phyloP scores from a whole-genome alignment of 805 yeast genomes.

The Candida arabinofermentans region DNA sequence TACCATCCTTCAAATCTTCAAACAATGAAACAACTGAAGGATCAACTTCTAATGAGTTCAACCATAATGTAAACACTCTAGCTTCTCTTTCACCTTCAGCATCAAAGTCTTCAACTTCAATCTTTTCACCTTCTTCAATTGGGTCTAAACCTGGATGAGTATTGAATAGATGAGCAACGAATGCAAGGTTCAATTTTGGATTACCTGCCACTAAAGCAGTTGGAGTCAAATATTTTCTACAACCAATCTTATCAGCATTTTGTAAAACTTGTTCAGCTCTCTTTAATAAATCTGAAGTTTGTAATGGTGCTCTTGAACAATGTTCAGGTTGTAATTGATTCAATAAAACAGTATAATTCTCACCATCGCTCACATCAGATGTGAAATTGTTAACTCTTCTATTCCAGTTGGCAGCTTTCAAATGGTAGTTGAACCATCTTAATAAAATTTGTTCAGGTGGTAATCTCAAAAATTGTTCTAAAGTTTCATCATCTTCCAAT shows the following conservation, averaged over 20 bases:
- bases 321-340: conserved; percentile 81
- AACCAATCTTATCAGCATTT: conserved; percentile 87
- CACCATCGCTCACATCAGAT: conserved; percentile 89
- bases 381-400: conserved; percentile 86
- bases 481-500: conserved; percentile 92
- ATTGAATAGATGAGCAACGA: conserved; percentile 95
- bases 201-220: conserved; percentile 91
- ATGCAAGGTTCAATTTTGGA: conserved; percentile 93
- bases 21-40: conserved; percentile 90
- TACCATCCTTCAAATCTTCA: conserved; percentile 94
- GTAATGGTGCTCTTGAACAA: conserved; percentile 81
- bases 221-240: conserved; percentile 94
- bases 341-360: conserved; percentile 84
- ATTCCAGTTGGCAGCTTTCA: conserved; percentile 86
- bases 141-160: conserved; percentile 97
- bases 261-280: conserved; percentile 85
- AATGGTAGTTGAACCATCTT: conserved; percentile 96
- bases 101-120: conserved; percentile 96
- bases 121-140: conserved; percentile 82
- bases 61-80: conserved; percentile 95
- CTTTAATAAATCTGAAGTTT: conserved; percentile 64
- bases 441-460: conserved; percentile 96
- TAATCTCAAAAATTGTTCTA: conserved; percentile 91
- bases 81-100: conserved; percentile 99
- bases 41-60: conserved; percentile 92